These are phyloP conservation scores for Fusarium verticillioides DNA, from an alignment of 2,329 filamentous ascomycete species.

Conservation along the genomic window DNA sequence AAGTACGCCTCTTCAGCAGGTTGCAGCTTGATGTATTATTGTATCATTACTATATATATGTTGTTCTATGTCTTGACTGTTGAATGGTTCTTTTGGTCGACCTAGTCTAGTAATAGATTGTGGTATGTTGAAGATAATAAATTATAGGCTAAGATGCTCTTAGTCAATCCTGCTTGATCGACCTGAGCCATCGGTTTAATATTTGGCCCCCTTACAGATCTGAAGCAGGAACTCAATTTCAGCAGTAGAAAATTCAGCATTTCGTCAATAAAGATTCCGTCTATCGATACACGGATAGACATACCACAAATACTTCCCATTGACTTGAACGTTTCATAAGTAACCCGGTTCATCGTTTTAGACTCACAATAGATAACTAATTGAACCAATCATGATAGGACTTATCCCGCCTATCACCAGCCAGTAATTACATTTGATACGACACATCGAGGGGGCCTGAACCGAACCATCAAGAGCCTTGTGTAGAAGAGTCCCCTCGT, in stretches of 20 bases:
- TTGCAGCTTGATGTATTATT: background rate
- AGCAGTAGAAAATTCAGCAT: no score
- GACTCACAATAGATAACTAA: background rate
- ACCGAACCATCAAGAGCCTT: no score
- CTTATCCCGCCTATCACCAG: rapidly evolving
- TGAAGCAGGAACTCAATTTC: background rate
- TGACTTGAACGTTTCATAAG: background rate
- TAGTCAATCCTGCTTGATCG: background rate
- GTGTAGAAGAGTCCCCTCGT: background rate
- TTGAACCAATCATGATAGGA: background rate
- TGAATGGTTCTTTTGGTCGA: no score
- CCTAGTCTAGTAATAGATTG: background rate
- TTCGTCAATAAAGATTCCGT: background rate
- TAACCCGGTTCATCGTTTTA: rapidly evolving
- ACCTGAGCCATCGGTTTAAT: background rate
- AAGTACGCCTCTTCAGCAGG: background rate
- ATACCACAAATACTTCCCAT: background rate
- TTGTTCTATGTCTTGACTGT: background rate
- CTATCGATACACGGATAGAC: rapidly evolving
- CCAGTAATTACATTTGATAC: background rate
- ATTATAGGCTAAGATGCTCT: background rate
- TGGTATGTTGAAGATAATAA: rapidly evolving
- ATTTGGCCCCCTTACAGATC: background rate
- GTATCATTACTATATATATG: no score
- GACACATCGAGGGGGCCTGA: background rate